These are phyloP conservation scores for Eimeria tenella DNA, from an alignment of 169 alveolate genomes.

Conservation along the genomic window DNA sequence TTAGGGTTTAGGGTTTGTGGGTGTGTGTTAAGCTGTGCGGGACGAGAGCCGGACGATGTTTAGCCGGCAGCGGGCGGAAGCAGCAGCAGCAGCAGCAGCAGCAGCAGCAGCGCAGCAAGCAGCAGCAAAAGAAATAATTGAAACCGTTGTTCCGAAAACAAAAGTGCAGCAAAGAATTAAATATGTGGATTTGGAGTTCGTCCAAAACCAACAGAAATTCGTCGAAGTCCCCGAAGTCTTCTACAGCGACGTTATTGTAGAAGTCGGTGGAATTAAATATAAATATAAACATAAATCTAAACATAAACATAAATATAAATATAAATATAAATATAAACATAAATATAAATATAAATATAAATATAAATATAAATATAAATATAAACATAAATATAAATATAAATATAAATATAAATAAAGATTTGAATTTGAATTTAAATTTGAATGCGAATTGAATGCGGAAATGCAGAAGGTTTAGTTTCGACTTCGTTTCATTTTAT, in stretches of 20 bases:
- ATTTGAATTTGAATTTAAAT: no score
- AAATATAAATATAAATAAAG: no score
- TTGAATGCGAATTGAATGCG: no score
- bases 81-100: background rate
- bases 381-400: no score
- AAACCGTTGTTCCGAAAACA: slow-evolving; percentile 28
- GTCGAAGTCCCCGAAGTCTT: slow-evolving; percentile 65
- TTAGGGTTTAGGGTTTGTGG: background rate
- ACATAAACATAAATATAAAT: no score
- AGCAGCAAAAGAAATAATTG: slow-evolving; percentile 4
- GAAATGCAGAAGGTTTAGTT: no score
- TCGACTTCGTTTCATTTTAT: no score
- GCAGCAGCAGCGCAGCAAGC: background rate
- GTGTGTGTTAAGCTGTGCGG: background rate
- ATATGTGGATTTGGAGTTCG: slow-evolving; percentile 23
- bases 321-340: no score
- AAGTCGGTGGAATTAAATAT: background rate
- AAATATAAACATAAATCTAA: no score
- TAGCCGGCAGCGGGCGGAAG: background rate
- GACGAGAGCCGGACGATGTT: background rate
- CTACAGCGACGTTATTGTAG: slow-evolving; percentile 58
- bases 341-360: no score
- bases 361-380: no score
- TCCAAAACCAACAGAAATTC: slow-evolving; percentile 54
- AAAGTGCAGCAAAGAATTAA: slow-evolving; percentile 8